phyloP scores from a whole-genome alignment of 1,139 yeast species.

The Kodamaea arcana region DNA sequence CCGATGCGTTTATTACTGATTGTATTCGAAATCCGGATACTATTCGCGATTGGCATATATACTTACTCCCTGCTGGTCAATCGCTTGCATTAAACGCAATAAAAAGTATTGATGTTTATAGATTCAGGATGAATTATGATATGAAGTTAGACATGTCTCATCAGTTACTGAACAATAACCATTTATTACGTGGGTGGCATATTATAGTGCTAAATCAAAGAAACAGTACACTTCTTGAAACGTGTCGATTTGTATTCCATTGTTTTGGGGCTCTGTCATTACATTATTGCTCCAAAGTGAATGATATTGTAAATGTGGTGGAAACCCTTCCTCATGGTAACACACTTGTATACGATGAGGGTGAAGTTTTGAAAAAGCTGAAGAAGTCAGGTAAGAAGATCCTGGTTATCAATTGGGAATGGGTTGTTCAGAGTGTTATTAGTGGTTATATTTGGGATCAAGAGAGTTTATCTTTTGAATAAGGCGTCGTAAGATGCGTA shows the following conservation, averaged over 20 bases:
- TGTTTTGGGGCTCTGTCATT: slow-evolving; percentile 42
- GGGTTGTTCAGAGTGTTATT: slow-evolving; percentile 74
- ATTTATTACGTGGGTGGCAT: slow-evolving; percentile 25
- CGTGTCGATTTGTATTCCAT: slow-evolving; percentile 43
- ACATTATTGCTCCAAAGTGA: slow-evolving; percentile 10
- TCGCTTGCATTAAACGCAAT: slow-evolving; percentile 34
- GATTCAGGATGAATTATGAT: slow-evolving; percentile 31
- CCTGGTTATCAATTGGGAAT: slow-evolving; percentile 57
- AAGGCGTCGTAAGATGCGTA: not conserved
- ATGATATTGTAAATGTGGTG: slow-evolving; percentile 7
- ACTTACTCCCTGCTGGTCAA: slow-evolving; percentile 71
- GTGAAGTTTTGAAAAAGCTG: slow-evolving; percentile 6
- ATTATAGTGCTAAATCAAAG: slow-evolving; percentile 29
- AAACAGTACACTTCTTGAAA: slow-evolving; percentile 22
- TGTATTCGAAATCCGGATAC: slow-evolving; percentile 28
- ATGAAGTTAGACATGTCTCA: slow-evolving; percentile 19
- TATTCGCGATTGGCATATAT: slow-evolving; percentile 45
- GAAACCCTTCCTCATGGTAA: slow-evolving; percentile 1
- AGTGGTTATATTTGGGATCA: slow-evolving; percentile 10
- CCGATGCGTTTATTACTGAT: slow-evolving; percentile 57
- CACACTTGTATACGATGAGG: slow-evolving; percentile 26
- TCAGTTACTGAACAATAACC: slow-evolving; percentile 38
- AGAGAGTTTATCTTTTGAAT: not conserved
- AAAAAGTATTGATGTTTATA: slow-evolving; percentile 39
- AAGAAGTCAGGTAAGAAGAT: slow-evolving; percentile 8